Conservation (phyloP, 495 filamentous ascomycete species). For the Margaritispora aquatica region DNA sequence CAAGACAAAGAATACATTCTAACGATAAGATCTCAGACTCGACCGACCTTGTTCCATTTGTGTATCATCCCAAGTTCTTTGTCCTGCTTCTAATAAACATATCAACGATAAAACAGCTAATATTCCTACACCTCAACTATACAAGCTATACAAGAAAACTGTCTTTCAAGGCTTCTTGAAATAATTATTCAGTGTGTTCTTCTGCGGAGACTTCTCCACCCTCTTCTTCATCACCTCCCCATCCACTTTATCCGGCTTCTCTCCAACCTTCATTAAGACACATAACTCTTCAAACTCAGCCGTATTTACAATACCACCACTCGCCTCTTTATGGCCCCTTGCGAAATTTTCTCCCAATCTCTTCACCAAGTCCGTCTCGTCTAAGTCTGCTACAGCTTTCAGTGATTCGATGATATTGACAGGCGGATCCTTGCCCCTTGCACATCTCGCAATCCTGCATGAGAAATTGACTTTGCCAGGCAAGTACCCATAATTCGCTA, state of each 20-base stretch:
- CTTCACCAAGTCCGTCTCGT: slow-evolving; percentile 34
- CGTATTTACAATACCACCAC: slow-evolving; percentile 45
- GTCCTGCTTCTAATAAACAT: background rate
- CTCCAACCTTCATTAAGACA: slow-evolving; percentile 43
- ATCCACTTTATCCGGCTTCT: slow-evolving; percentile 33
- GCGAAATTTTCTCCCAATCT: slow-evolving; percentile 50
- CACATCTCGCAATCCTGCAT: slow-evolving; percentile 45
- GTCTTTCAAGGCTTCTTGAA: slow-evolving; percentile 30
- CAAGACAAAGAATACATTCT: background rate
- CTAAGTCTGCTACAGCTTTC: slow-evolving; percentile 35
- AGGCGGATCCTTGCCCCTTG: slow-evolving; percentile 34
- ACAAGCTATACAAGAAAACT: too few relatives aligned
- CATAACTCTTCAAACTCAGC: slow-evolving; percentile 53
- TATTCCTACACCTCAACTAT: background rate
- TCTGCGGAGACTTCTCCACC: slow-evolving; percentile 28
- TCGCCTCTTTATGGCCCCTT: slow-evolving; percentile 52
- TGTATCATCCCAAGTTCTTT: background rate
- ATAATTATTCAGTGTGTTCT: slow-evolving; percentile 43
- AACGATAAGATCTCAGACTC: background rate
- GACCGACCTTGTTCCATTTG: background rate
- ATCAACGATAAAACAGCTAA: background rate
- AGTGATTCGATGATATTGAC: slow-evolving; percentile 51
- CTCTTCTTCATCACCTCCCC: slow-evolving; percentile 24
- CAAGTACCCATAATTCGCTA: slow-evolving; percentile 53
- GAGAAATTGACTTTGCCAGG: slow-evolving; percentile 52